Conservation (phyloP, 1,284 basidiomycete genomes). For the Baeospora myosura region DNA sequence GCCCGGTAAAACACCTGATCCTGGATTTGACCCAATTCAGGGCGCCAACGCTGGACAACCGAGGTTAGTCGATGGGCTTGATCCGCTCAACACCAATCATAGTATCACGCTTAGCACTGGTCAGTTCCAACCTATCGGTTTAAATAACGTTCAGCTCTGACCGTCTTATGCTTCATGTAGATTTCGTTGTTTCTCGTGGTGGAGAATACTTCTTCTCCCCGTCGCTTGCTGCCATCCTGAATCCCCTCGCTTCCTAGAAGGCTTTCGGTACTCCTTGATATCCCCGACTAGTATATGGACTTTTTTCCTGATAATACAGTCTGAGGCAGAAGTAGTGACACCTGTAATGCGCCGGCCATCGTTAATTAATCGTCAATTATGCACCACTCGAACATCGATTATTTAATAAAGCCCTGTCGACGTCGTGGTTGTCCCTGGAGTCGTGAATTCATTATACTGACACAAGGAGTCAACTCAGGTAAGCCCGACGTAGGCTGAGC, state of each 20-base stretch:
- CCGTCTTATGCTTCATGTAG: neutral
- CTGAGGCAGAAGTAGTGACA: too few species aligned
- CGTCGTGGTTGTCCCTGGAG: too few species aligned
- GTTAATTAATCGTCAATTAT: too few species aligned
- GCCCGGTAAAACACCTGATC: neutral
- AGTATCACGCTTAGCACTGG: constrained; percentile 3
- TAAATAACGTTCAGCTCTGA: neutral
- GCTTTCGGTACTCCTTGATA: too few species aligned
- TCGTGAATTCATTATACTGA: too few species aligned
- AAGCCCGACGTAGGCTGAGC: too few species aligned
- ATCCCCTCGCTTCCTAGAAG: neutral
- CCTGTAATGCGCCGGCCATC: too few species aligned
- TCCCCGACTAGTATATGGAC: too few species aligned
- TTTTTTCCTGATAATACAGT: too few species aligned
- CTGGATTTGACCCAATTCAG: constrained; percentile 2
- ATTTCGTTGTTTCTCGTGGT: constrained; percentile 4
- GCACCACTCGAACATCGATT: too few species aligned
- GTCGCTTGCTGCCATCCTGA: neutral
- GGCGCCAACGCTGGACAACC: neutral
- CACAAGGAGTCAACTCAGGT: too few species aligned
- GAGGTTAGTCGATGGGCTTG: neutral
- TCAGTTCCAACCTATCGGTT: neutral
- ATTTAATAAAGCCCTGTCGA: too few species aligned
- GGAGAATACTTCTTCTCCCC: constrained; percentile 5
- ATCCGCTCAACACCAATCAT: neutral